Conservation (phyloP, 345 rosid genomes). For the Jatropha curcas region DNA sequence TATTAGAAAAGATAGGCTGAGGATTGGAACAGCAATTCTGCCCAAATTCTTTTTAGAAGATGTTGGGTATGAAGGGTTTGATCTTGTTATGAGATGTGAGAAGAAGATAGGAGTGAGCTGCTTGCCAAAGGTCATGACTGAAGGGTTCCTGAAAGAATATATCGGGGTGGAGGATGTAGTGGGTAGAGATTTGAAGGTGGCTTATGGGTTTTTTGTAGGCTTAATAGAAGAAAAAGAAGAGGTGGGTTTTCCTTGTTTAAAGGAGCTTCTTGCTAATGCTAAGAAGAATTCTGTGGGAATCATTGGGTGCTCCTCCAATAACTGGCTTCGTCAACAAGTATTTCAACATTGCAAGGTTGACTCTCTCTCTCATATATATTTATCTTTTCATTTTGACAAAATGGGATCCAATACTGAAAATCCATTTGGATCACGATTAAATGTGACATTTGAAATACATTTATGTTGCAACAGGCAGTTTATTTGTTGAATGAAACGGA, state of each 20-base stretch:
- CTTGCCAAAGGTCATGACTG: conserved; percentile 70
- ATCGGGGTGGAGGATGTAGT: conserved; percentile 57
- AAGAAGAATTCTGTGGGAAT: too few relatives aligned
- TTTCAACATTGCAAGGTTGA: conserved; percentile 34
- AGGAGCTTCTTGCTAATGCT: conserved; percentile 34
- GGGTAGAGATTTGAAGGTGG: conserved; percentile 59
- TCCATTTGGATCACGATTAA: too few relatives aligned
- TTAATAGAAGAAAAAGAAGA: conserved; percentile 56
- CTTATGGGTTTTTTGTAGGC: conserved; percentile 61
- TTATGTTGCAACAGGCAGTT: conserved; percentile 65
- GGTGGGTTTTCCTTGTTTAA: conserved; percentile 24
- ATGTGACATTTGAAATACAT: too few relatives aligned
- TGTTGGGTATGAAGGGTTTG: conserved; percentile 53
- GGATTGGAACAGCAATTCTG: conserved; percentile 43
- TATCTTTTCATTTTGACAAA: too few relatives aligned
- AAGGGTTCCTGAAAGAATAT: conserved; percentile 70
- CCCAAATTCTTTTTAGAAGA: conserved; percentile 64
- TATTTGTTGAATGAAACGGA: conserved; percentile 52
- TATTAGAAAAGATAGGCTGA: conserved; percentile 32
- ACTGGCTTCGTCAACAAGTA: conserved; percentile 39
- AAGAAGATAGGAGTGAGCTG: conserved; percentile 51
- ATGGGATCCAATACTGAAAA: too few relatives aligned
- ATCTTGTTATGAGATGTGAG: conserved; percentile 42
- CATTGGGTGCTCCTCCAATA: conserved; percentile 45
- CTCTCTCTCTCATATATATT: too few relatives aligned